phyloP scores from a whole-genome alignment of 495 filamentous ascomycete genomes.

The Hypoxylon intermedium region DNA sequence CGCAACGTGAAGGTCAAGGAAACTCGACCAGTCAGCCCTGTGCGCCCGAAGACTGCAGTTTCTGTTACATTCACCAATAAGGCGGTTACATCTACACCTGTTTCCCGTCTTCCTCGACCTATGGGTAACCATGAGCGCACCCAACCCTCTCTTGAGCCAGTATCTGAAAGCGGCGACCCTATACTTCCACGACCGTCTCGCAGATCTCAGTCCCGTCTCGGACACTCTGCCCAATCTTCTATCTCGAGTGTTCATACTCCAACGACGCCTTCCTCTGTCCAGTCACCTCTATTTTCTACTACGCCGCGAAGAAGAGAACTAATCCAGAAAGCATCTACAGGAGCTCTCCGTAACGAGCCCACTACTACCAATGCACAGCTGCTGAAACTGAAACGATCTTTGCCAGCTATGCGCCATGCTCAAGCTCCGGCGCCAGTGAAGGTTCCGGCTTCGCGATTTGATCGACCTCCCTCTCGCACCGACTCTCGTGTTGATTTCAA shows the following conservation, averaged over 20 bases:
- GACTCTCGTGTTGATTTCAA: constrained; percentile 42
- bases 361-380: constrained; percentile 76
- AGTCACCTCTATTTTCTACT: constrained; percentile 61
- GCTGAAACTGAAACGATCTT: constrained; percentile 83
- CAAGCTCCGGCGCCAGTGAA: constrained; percentile 55
- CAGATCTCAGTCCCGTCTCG: constrained; percentile 69
- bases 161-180: constrained; percentile 87
- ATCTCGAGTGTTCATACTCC: constrained; percentile 63
- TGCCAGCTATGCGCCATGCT: constrained; percentile 78
- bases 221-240: constrained; percentile 72
- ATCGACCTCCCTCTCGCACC: constrained; percentile 60
- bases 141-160: constrained; percentile 84
- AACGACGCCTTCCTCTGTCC: constrained; percentile 61
- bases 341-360: constrained; percentile 61
- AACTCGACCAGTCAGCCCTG: constrained; percentile 68
- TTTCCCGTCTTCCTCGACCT: constrained; percentile 65
- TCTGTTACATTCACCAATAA: constrained; percentile 92
- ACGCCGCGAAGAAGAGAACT: constrained; percentile 67
- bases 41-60: constrained; percentile 73
- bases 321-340: constrained; percentile 62
- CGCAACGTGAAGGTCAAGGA: constrained; percentile 90
- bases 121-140: constrained; percentile 66
- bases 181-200: constrained; percentile 57
- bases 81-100: constrained; percentile 34
- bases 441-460: constrained; percentile 52